Conservation (phyloP, 176 grass and related monocot species). For the Triticum aestivum region DNA sequence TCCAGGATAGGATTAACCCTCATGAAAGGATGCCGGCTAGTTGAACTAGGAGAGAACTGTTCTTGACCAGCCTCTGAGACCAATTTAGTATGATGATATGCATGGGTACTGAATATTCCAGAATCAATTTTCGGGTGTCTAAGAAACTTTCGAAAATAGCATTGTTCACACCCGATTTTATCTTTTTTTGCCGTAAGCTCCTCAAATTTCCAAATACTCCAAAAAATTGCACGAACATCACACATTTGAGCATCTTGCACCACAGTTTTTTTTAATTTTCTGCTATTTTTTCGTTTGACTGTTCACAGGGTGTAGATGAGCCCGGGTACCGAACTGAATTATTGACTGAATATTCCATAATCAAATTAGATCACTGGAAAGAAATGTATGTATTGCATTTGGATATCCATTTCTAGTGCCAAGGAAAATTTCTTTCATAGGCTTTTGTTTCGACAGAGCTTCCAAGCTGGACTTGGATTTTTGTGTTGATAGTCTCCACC, state of each 20-base stretch:
- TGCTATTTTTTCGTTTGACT: no score
- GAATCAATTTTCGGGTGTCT: no score
- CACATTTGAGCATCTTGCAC: no score
- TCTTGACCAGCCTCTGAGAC: constrained; percentile 55
- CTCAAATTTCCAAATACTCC: no score
- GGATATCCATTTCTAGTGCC: constrained; percentile 68
- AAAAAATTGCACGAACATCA: no score
- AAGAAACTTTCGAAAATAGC: no score
- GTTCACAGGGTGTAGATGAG: no score
- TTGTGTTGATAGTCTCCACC: constrained; percentile 58
- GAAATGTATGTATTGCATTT: constrained; percentile 38
- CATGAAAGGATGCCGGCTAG: constrained; percentile 63
- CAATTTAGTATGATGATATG: background rate
- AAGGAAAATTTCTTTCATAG: constrained; percentile 70
- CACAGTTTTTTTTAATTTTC: no score
- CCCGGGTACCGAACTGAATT: no score
- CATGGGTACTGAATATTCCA: background rate
- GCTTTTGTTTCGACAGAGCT: constrained; percentile 46
- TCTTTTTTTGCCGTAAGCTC: no score
- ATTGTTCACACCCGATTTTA: no score
- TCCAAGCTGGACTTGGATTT: constrained; percentile 69
- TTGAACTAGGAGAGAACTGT: constrained; percentile 48
- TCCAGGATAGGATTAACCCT: constrained; percentile 73
- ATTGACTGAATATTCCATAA: no score
- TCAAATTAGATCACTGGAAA: background rate